Evolutionary conservation across 2,329 filamentous ascomycete genomes (phyloP).

Genomic region (Didymella sp.): DNA sequence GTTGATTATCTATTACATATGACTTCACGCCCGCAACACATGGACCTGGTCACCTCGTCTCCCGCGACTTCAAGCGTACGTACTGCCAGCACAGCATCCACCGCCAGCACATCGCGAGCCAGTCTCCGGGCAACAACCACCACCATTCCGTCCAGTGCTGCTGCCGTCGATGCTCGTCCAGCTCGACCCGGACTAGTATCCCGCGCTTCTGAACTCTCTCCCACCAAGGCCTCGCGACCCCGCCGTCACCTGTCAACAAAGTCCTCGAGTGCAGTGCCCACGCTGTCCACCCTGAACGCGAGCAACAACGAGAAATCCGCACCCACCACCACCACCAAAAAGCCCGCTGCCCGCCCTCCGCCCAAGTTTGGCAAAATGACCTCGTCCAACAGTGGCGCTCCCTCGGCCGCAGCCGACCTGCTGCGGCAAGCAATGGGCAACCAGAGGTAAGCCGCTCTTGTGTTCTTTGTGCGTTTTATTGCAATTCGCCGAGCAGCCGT

Average conservation of each 20-base stretch:
- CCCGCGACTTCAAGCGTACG: conserved; percentile 22
- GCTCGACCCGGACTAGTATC: conserved; percentile 43
- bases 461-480: conserved; percentile 9
- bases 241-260: conserved; percentile 47
- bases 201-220: conserved; percentile 39
- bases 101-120: conserved; percentile 28
- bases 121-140: conserved; percentile 22
- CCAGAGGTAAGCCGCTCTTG: conserved; percentile 59
- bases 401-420: conserved; percentile 63
- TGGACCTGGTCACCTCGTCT: conserved; percentile 30
- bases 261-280: conserved; percentile 54
- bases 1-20: conserved; percentile 41
- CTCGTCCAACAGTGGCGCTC: conserved; percentile 49
- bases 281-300: conserved; percentile 50
- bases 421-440: conserved; percentile 63
- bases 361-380: conserved; percentile 39
- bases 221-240: conserved; percentile 39
- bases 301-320: conserved; percentile 36
- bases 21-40: conserved; percentile 41
- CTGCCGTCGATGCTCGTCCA: conserved; percentile 40
- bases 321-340: conserved; percentile 22
- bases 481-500: conserved; percentile 7
- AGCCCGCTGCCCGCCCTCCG: conserved; percentile 26
- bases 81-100: conserved; percentile 17
- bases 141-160: conserved; percentile 29